These are phyloP conservation scores for Lachancea dasiensis DNA, from an alignment of 805 yeast genomes.

Conservation along the genomic window DNA sequence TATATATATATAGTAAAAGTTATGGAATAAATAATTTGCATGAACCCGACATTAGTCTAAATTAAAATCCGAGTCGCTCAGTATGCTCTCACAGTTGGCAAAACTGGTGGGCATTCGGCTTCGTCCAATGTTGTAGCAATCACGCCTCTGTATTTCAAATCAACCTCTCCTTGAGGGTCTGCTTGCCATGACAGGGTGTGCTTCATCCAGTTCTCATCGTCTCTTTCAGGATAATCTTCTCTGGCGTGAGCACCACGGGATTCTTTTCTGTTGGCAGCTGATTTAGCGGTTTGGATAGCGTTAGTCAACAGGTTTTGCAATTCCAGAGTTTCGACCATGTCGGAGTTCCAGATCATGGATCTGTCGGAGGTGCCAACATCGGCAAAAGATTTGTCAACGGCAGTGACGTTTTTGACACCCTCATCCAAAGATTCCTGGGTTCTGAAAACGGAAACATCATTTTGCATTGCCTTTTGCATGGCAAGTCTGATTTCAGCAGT, in stretches of 20 bases:
- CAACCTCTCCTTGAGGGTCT: constrained; percentile 61
- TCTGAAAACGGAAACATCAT: constrained; percentile 95
- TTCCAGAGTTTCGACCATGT: constrained; percentile 91
- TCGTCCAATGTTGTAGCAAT: constrained; percentile 80
- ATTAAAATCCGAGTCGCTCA: constrained; percentile 31
- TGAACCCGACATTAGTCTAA: background rate
- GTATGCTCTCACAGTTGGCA: constrained; percentile 95
- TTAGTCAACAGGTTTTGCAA: constrained; percentile 94
- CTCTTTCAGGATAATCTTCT: constrained; percentile 95
- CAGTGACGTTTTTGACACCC: constrained; percentile 76
- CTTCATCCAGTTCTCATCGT: constrained; percentile 96
- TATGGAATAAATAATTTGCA: constrained; percentile 5
- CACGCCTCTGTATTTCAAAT: constrained; percentile 80
- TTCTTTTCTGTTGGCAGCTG: constrained; percentile 94
- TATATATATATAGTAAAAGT: too few relatives aligned
- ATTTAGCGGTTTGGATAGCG: constrained; percentile 90
- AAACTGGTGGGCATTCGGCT: constrained; percentile 89
- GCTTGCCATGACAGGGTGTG: constrained; percentile 92
- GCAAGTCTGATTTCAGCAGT: constrained; percentile 86
- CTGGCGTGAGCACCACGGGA: constrained; percentile 99
- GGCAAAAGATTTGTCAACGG: constrained; percentile 65
- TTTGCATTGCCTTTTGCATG: constrained; percentile 96
- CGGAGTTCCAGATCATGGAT: constrained; percentile 99
- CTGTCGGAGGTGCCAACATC: constrained; percentile 87
- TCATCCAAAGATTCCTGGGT: constrained; percentile 84